phyloP scores from a whole-genome alignment of 139 green algal genomes.

The Asterochloris sp. region DNA sequence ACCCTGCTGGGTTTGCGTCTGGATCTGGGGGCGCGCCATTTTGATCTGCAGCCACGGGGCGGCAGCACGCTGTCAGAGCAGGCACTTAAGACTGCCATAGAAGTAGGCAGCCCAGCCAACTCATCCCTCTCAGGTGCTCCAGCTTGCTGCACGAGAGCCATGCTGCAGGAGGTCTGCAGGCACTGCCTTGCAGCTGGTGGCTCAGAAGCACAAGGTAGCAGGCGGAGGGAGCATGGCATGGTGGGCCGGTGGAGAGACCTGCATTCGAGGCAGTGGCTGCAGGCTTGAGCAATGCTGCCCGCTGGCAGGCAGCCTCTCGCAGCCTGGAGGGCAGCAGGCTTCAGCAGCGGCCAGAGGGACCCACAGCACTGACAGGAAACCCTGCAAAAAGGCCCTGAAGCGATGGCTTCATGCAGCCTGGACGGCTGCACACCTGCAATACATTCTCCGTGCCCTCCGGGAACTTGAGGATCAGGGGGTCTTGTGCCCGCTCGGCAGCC shows the following conservation, averaged over 20 bases:
- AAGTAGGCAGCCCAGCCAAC: background rate
- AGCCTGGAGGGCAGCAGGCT: background rate
- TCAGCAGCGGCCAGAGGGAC: background rate
- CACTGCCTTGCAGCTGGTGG: background rate
- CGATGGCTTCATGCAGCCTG: background rate
- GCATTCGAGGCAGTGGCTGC: no score
- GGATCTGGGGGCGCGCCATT: conserved; percentile 47
- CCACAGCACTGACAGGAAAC: background rate
- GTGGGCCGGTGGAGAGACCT: no score
- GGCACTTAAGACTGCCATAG: background rate
- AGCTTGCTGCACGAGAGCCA: background rate
- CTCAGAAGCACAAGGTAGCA: background rate
- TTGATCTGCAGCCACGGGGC: conserved; percentile 32
- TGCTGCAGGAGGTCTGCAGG: background rate
- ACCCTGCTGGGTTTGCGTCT: conserved; percentile 19
- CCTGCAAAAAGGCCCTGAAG: background rate
- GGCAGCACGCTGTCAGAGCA: background rate
- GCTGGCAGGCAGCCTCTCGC: no score
- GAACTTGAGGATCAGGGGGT: background rate
- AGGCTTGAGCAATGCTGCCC: no score
- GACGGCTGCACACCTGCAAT: background rate
- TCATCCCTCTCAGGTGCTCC: background rate
- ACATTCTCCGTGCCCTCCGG: background rate
- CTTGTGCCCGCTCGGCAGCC: background rate
- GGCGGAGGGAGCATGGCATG: no score